Conservation (phyloP, 2,329 filamentous ascomycete species). For the Trichoderma sp. region DNA sequence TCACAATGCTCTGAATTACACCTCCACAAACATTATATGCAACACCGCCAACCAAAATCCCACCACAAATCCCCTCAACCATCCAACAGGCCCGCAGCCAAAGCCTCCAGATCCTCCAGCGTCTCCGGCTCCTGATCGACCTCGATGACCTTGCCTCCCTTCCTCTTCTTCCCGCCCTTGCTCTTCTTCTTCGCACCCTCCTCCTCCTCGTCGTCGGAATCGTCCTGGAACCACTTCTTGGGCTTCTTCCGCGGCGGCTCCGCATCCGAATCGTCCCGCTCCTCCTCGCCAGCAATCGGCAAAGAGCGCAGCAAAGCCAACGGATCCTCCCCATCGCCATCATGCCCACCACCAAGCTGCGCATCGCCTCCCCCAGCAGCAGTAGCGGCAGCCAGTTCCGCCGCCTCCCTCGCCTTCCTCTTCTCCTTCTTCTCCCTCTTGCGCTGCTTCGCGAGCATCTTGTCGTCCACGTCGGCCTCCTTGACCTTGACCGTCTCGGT, state of each 20-base stretch:
- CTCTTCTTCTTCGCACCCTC: conserved; percentile 42
- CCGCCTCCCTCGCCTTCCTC: conserved; percentile 65
- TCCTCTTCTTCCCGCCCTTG: conserved; percentile 47
- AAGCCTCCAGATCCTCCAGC: conserved; percentile 74
- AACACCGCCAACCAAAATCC: conserved; percentile 2
- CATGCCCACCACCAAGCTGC: conserved; percentile 46
- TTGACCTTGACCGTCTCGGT: conserved; percentile 71
- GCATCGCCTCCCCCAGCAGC: conserved; percentile 37
- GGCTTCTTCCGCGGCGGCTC: conserved; percentile 57
- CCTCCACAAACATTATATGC: background rate
- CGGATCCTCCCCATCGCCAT: conserved; percentile 50
- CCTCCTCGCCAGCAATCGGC: conserved; percentile 50
- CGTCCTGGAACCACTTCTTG: conserved; percentile 80
- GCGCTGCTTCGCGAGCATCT: conserved; percentile 76
- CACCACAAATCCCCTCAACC: conserved; percentile 35
- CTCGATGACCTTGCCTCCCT: conserved; percentile 60
- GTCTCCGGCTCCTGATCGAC: conserved; percentile 72
- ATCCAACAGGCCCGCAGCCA: conserved; percentile 73
- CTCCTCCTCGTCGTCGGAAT: conserved; percentile 53
- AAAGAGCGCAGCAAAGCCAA: conserved; percentile 61
- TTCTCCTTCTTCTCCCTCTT: conserved; percentile 74
- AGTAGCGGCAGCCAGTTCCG: conserved; percentile 40
- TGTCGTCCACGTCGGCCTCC: conserved; percentile 79
- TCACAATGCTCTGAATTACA: conserved; percentile 15
- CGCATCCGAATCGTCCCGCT: conserved; percentile 42